Evolutionary conservation across 441 rosid species (phyloP).

Genomic region (Populus hybrid): DNA sequence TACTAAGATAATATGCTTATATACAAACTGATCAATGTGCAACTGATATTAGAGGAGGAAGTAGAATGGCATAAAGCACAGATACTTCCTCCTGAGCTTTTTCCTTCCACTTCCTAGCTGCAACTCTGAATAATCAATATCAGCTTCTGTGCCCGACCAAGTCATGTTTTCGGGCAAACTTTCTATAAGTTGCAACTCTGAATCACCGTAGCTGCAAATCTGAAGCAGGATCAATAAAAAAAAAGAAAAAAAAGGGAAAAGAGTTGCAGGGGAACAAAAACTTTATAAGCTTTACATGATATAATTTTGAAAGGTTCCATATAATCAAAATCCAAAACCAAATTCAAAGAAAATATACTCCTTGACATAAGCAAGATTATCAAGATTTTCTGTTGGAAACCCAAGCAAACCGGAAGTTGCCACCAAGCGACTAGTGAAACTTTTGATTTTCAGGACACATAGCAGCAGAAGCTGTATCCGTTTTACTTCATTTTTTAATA

Average conservation of each 20-base stretch:
- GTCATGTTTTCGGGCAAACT: too few relatives aligned
- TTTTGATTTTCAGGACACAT: neutral
- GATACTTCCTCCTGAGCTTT: constrained; percentile 33
- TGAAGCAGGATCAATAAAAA: neutral
- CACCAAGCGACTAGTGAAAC: neutral
- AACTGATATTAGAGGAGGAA: constrained; percentile 11
- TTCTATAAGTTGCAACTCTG: too few relatives aligned
- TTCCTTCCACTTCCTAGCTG: constrained; percentile 17
- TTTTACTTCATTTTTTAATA: neutral
- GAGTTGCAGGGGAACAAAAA: neutral
- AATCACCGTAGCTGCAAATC: neutral
- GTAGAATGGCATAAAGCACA: constrained; percentile 49
- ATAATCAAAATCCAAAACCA: neutral
- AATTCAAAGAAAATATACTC: neutral
- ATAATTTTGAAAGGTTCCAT: neutral
- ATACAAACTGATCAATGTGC: neutral
- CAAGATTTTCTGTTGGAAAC: neutral
- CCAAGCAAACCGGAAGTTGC: neutral
- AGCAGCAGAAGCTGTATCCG: neutral
- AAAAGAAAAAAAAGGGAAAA: neutral
- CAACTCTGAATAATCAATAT: too few relatives aligned
- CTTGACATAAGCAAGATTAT: neutral
- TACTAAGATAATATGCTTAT: neutral
- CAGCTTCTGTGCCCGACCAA: too few relatives aligned
- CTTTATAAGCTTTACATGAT: neutral